Base-by-base conservation (phyloP, 129 eudicot species). In the Pittosporum tobira region DNA sequence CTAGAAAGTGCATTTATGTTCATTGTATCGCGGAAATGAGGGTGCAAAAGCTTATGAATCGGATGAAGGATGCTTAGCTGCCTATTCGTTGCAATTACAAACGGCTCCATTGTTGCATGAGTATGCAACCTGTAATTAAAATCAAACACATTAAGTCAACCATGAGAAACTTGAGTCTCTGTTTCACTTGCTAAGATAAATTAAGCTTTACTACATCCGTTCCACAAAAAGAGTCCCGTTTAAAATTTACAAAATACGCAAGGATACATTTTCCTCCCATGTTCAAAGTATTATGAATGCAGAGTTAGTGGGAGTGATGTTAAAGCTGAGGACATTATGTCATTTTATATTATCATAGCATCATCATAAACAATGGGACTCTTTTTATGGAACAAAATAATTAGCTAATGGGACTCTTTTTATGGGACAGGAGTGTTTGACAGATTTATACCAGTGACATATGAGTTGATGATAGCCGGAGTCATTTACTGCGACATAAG, bases 401-500 rank as follows among this genome's bases (percentile, higher is more conserved):
- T n/a, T n/a, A n/a, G n/a, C 4, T 16, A 26, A 27, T 9, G 27
- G 14, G 5, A 53, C 1, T 10, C 46, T 28, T 14, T 21, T 11
- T n/a, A n/a, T n/a, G n/a, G n/a, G n/a, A 31, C 24, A 14, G 42
- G 21, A 36, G 21, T 53, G 20, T 57, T 9, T 62, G 51, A 20
- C 22, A 42, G 19, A 21, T 50, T 12, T 15, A 20, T 83, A 83
- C 96, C 96, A 87, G 61, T 87, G 96, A 66, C 85, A 70, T n/a
- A 87, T 65, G 59, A 87, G 85, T 70, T 87, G 88, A 77, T 87
- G 96, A 77, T 64, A 43, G 4, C 96, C 96, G 2, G 83, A 71
- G 70, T 87, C 96, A 31, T 80, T 77, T n/a, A 83, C 93, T 14
- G 81, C 85, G 13, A 74, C 95, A 75, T 79, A 83, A 24, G 95